phyloP scores from a whole-genome alignment of 2,329 filamentous ascomycete species.

The Exophiala alcalophila region DNA sequence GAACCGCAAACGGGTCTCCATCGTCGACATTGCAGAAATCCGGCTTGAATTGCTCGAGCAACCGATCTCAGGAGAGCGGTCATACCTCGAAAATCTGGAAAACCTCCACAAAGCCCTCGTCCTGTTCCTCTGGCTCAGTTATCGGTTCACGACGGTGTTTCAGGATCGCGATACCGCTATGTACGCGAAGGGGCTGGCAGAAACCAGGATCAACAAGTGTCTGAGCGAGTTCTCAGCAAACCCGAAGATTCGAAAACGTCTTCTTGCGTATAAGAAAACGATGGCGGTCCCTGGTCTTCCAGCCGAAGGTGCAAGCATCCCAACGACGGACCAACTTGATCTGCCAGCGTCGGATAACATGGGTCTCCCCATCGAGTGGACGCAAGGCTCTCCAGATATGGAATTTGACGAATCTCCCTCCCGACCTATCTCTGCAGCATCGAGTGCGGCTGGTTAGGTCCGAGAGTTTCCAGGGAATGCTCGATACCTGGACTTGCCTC shows the following conservation, averaged over 20 bases:
- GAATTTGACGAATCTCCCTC: conserved; percentile 8
- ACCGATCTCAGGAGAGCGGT: conserved; percentile 42
- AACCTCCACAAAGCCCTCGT: conserved; percentile 76
- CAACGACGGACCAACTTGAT: conserved; percentile 5
- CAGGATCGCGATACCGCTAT: conserved; percentile 70
- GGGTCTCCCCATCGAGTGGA: conserved; percentile 18
- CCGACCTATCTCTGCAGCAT: background rate
- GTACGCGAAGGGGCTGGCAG: conserved; percentile 73
- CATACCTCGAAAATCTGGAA: conserved; percentile 69
- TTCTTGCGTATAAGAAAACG: conserved; percentile 19
- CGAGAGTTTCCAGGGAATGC: no score
- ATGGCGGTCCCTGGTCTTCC: conserved; percentile 10
- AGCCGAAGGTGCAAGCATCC: conserved; percentile 1
- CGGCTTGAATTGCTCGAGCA: conserved; percentile 71
- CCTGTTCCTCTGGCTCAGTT: conserved; percentile 89
- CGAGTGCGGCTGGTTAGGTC: no score
- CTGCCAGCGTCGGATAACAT: conserved; percentile 3
- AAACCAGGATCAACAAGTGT: conserved; percentile 67
- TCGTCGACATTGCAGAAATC: conserved; percentile 69
- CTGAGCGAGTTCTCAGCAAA: conserved; percentile 56
- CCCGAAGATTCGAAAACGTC: conserved; percentile 24
- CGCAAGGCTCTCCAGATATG: conserved; percentile 3
- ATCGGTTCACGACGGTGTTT: conserved; percentile 80
- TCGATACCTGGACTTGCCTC: no score
- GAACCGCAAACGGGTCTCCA: conserved; percentile 60